phyloP scores from a whole-genome alignment of 2,329 filamentous ascomycete species.

The Claviceps purpurea region DNA sequence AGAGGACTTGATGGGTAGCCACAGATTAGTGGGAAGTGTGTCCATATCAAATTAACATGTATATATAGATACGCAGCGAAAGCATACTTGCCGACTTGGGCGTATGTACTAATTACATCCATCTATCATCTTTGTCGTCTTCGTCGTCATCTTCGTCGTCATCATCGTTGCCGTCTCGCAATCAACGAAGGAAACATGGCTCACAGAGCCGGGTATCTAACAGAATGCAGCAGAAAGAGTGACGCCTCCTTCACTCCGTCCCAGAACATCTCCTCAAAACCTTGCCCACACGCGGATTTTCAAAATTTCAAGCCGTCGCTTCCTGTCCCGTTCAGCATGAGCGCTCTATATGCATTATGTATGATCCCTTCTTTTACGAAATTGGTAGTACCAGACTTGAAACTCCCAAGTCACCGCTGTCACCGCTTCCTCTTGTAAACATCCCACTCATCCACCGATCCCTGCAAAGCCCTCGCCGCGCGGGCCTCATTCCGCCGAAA shows the following conservation, averaged over 20 bases:
- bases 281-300: no score
- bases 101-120: no score
- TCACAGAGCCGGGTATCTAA: constrained; percentile 1
- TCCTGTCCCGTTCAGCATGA: not conserved
- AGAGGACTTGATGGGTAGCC: no score
- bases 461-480: constrained; percentile 40
- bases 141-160: not conserved
- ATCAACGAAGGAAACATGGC: not conserved
- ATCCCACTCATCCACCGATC: constrained; percentile 36
- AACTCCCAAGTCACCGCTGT: constrained; percentile 5
- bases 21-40: no score
- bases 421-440: constrained; percentile 34
- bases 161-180: not conserved
- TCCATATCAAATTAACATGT: no score
- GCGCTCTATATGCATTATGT: not conserved
- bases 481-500: constrained; percentile 47
- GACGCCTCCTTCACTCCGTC: no score
- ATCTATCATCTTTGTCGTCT: no score
- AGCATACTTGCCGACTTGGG: no score
- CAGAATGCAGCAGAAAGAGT: not conserved
- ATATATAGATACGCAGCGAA: no score
- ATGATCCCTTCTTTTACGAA: not conserved
- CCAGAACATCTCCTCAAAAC: no score
- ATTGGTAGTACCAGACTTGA: no score
- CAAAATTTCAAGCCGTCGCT: not conserved